phyloP scores from a whole-genome alignment of 345 rosid species.

The Salix arbutifolia region DNA sequence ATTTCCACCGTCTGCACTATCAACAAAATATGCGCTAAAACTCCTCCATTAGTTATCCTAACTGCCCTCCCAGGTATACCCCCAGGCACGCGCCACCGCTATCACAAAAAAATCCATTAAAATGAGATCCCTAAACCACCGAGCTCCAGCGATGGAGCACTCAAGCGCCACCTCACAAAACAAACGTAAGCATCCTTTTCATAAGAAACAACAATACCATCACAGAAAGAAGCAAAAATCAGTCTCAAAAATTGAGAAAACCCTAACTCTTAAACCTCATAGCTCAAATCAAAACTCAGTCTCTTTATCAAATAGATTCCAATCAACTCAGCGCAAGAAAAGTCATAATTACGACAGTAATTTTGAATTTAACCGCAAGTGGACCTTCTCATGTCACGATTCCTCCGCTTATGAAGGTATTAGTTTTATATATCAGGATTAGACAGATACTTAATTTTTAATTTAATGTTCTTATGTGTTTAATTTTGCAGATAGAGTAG shows the following conservation, averaged over 20 bases:
- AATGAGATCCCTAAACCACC: background rate
- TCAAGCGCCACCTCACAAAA: background rate
- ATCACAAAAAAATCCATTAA: background rate
- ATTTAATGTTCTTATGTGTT: background rate
- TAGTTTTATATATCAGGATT: background rate
- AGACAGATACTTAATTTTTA: background rate
- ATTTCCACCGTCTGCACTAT: too few relatives aligned
- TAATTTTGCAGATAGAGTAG: slow-evolving; percentile 19
- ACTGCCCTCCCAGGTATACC: too few relatives aligned
- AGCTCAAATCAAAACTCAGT: background rate
- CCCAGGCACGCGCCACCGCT: background rate
- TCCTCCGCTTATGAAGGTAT: slow-evolving; percentile 29
- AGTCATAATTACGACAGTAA: background rate
- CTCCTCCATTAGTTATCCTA: too few relatives aligned
- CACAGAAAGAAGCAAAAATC: slow-evolving; percentile 8
- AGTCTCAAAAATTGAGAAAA: slow-evolving; percentile 4
- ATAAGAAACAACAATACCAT: background rate
- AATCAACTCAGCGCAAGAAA: slow-evolving; percentile 5
- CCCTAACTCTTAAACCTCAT: slow-evolving; percentile 17
- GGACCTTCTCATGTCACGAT: slow-evolving; percentile 36
- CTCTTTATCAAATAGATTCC: slow-evolving; percentile 17
- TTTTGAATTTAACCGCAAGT: slow-evolving; percentile 25
- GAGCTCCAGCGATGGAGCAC: background rate
- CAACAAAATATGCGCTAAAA: too few relatives aligned
- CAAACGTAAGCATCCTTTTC: background rate